These are phyloP conservation scores for Byssoonygena ceratinophila DNA, from an alignment of 2,329 filamentous ascomycete genomes.

Conservation along the genomic window DNA sequence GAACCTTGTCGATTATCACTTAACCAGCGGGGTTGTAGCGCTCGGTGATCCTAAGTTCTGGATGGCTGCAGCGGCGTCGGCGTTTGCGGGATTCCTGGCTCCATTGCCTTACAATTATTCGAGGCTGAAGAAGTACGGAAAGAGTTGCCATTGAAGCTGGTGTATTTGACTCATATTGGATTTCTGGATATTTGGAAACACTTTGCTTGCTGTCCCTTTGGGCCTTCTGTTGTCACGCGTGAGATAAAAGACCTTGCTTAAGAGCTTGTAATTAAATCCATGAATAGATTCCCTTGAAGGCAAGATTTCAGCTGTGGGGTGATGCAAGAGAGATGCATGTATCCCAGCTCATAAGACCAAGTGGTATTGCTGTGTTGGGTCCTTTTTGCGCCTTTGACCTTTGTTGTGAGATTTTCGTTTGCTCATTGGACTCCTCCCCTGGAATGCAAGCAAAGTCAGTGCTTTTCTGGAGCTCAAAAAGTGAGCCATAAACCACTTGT, in stretches of 20 bases:
- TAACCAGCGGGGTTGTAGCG: slow-evolving; percentile 44
- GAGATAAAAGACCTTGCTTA: background rate
- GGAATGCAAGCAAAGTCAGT: background rate
- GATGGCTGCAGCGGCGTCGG: slow-evolving; percentile 36
- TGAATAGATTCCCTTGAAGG: too few species aligned
- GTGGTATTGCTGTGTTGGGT: slow-evolving; percentile 1
- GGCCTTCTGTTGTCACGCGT: too few species aligned
- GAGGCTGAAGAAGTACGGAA: slow-evolving; percentile 17
- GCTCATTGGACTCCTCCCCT: background rate
- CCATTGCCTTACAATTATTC: slow-evolving; percentile 20
- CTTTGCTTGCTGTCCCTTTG: too few species aligned
- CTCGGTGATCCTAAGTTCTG: slow-evolving; percentile 43
- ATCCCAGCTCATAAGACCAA: slow-evolving; percentile 3
- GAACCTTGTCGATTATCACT: slow-evolving; percentile 46
- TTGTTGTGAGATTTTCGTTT: background rate
- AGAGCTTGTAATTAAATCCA: too few species aligned
- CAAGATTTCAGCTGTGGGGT: too few species aligned
- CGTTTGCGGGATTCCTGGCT: slow-evolving; percentile 17
- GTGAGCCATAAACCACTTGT: background rate
- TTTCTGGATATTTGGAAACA: background rate
- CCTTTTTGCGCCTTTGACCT: background rate
- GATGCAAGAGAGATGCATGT: background rate
- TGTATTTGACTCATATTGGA: background rate
- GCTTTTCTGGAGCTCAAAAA: background rate
- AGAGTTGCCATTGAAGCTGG: slow-evolving; percentile 16